A percentile compares a stretch with the other conserved stretches of the same genome.
Evolutionary conservation across 768 basidiomycete species (phyloP).

Genomic region (Pholiota conissans): DNA sequence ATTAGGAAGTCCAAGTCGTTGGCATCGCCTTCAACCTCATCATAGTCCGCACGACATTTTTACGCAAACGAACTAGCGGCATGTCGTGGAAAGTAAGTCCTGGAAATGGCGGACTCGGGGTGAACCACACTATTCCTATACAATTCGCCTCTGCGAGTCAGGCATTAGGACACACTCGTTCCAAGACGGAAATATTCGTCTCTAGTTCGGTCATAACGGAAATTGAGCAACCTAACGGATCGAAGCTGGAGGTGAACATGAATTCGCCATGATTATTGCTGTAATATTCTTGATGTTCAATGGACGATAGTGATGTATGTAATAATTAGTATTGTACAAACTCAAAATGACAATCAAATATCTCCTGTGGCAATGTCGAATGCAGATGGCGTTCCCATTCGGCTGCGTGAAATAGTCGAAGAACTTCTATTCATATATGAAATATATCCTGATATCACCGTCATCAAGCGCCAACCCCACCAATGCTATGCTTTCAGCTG

Average conservation of each 20-base stretch:
- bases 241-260: no score
- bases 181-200: not conserved
- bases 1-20: slow-evolving; percentile 19
- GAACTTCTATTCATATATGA: no score
- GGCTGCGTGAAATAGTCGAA: no score
- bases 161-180: not conserved
- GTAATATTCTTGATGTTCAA: no score
- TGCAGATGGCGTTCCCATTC: no score
- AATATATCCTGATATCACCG: no score
- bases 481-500: not conserved
- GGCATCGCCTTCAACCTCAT: slow-evolving; percentile 31
- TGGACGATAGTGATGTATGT: no score
- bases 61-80: not conserved
- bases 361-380: no score
- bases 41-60: not conserved
- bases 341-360: no score
- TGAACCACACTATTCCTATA: not conserved
- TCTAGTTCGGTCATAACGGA: not conserved
- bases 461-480: not conserved
- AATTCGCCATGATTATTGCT: no score
- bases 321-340: no score
- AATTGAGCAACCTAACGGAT: not conserved
- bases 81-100: no score
- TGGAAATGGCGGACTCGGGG: not conserved
- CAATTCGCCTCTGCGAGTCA: not conserved